Percentiles rank a stretch among this genome's conserved stretches.
phyloP scores from a whole-genome alignment of 768 basidiomycete species.

The Suillus brevipes region DNA sequence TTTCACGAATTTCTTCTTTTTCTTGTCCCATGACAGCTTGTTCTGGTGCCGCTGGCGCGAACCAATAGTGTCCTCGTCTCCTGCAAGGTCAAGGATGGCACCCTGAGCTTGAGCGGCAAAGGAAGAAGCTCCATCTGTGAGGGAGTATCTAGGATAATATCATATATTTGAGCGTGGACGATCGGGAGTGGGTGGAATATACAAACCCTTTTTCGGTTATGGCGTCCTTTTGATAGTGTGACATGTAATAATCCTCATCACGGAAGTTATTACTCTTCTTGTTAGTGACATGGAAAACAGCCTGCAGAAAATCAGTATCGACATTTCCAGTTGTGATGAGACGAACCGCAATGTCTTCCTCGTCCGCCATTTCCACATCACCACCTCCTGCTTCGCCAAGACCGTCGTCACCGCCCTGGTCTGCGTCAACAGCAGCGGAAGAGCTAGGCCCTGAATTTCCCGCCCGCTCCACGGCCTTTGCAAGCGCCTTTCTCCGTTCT shows the following conservation, averaged over 20 bases:
- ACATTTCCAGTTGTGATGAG: slow-evolving; percentile 7
- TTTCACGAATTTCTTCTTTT: slow-evolving; percentile 91
- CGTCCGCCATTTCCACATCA: slow-evolving; percentile 71
- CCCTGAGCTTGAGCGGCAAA: slow-evolving; percentile 83
- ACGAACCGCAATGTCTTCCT: slow-evolving; percentile 70
- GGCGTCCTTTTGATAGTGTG: slow-evolving; percentile 86
- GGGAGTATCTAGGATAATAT: slow-evolving; percentile 65
- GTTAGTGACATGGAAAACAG: slow-evolving; percentile 60
- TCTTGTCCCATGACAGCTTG: slow-evolving; percentile 87
- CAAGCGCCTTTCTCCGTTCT: slow-evolving; percentile 76
- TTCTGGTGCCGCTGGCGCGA: slow-evolving; percentile 54
- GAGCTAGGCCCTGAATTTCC: slow-evolving; percentile 32
- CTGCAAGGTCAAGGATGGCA: slow-evolving; percentile 79
- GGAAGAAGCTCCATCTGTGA: slow-evolving; percentile 81
- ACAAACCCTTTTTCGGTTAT: slow-evolving; percentile 86
- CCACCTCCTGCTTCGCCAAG: slow-evolving; percentile 23
- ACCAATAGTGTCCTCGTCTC: slow-evolving; percentile 67
- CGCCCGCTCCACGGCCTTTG: slow-evolving; percentile 58
- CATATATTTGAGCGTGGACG: not conserved
- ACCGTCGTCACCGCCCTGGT: slow-evolving; percentile 35
- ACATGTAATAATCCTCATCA: slow-evolving; percentile 90
- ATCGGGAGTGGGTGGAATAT: not conserved
- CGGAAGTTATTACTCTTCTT: slow-evolving; percentile 55
- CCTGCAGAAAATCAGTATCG: slow-evolving; percentile 39
- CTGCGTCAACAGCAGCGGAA: slow-evolving; percentile 32